Conservation (phyloP, 2,329 filamentous ascomycete genomes). For the Exophiala lecanii-corni region DNA sequence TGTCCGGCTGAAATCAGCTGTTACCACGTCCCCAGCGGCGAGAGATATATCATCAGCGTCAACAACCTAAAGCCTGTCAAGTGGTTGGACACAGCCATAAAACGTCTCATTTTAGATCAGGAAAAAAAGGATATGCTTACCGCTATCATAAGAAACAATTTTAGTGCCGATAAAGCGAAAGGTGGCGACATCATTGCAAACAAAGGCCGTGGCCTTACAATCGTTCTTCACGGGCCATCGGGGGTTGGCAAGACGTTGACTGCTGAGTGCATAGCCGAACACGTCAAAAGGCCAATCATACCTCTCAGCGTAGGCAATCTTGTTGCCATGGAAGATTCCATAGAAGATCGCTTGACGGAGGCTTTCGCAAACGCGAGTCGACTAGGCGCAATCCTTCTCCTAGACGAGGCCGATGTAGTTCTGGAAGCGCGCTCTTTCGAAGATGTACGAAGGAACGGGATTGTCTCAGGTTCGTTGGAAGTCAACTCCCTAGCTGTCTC, state of each 20-base stretch:
- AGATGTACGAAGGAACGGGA: conserved; percentile 3
- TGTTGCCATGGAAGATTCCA: conserved; percentile 18
- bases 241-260: conserved; percentile 58
- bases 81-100: conserved; percentile 3
- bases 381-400: conserved; percentile 17
- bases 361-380: conserved; percentile 1
- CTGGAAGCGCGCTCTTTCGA: conserved; percentile 8
- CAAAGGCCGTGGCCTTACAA: conserved; percentile 49
- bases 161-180: neutral
- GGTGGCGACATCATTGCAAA: conserved; percentile 47
- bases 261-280: conserved; percentile 51
- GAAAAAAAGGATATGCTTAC: conserved; percentile 9
- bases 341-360: conserved; percentile 1
- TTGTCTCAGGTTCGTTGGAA: too few species aligned
- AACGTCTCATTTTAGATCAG: conserved; percentile 8
- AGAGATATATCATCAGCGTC: conserved; percentile 6
- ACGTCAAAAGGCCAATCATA: conserved; percentile 49
- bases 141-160: conserved; percentile 4
- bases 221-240: conserved; percentile 41
- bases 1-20: conserved; percentile 8
- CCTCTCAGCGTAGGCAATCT: conserved; percentile 30
- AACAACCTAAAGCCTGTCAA: conserved; percentile 6
- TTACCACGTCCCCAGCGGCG: conserved; percentile 5
- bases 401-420: conserved; percentile 23
- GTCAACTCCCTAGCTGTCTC: too few species aligned